Evolutionary conservation across 2,329 filamentous ascomycete genomes (phyloP), one percentile per base, ranked within the genome.

Genomic region (Pseudogymnoascus sp.): DNA sequence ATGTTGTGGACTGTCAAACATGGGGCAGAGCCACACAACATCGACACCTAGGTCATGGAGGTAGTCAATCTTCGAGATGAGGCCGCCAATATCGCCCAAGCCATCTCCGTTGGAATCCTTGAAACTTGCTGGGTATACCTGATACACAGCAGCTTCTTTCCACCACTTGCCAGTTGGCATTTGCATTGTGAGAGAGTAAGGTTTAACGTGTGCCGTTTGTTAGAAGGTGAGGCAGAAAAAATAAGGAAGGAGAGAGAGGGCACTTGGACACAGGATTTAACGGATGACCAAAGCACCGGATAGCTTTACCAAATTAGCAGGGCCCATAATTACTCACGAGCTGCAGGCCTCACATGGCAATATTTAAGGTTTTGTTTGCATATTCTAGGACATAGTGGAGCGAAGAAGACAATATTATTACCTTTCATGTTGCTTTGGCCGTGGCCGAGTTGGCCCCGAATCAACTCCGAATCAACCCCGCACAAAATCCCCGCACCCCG

Each of bases 11-110:
- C 80, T 83, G 64, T 85, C 82, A 69, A 84, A 86, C 72, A 87
- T 84, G 14, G 87, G 87, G 36, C 82, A 88, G 0, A 87, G 75
- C 86, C 87, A 90, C 61, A 90, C 76, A 3, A 86, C 80, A 67
- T 89, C 81, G 11, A 86, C 76, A 1, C 86, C 86, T 0, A 90
- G 75, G 3, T 77, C 75, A 69, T 83, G 77, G 39, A 88, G 77
- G 71, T 88, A 87, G 69, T 84, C 78, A 1, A 89, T 76, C 67
- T 85, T 84, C 60, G 80, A 80, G 16, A 83, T 81, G 64, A 88
- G 83, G 26, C 86, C 86, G 3, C 78, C 79, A 21, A 89, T 75
- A 66, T 87, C 83, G 10, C 86, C 85, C 67, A 83, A 77, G 60
- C 86, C 84, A 66, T 85, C 81, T 47, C 79, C 79, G 64, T 86